These are phyloP conservation scores for Juncus effusus DNA, from an alignment of 176 grass and related monocot species.

Conservation along the genomic window DNA sequence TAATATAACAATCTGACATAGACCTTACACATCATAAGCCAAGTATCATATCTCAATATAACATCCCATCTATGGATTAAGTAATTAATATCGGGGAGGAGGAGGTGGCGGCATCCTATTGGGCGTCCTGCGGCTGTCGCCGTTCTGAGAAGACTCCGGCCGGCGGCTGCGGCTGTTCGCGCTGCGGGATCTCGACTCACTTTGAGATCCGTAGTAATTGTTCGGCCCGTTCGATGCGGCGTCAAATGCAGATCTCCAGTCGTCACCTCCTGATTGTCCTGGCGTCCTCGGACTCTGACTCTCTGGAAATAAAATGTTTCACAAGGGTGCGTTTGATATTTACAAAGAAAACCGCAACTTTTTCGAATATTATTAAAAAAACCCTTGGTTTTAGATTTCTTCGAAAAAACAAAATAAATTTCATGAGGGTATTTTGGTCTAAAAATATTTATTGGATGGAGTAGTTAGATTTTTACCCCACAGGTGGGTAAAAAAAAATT, in stretches of 20 bases:
- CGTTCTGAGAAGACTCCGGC: constrained; percentile 35
- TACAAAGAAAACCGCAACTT: too few relatives aligned
- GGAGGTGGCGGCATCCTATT: constrained; percentile 50
- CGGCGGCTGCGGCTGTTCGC: constrained; percentile 18
- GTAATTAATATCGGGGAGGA: constrained; percentile 33
- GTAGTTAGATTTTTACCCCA: not conserved
- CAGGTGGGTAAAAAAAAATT: not conserved
- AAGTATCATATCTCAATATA: not conserved
- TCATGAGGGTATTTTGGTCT: not conserved
- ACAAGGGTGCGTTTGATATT: too few relatives aligned
- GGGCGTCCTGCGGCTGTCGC: constrained; percentile 46
- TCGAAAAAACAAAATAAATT: not conserved
- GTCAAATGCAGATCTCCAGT: constrained; percentile 78
- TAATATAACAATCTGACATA: constrained; percentile 14
- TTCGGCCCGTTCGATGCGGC: constrained; percentile 34
- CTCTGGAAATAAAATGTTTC: constrained; percentile 34
- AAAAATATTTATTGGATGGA: not conserved
- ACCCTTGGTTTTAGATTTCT: not conserved
- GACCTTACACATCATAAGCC: not conserved
- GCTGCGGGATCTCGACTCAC: constrained; percentile 33
- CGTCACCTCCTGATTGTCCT: constrained; percentile 36
- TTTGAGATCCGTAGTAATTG: constrained; percentile 17
- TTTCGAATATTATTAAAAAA: not conserved
- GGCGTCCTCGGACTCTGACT: constrained; percentile 31
- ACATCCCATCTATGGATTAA: constrained; percentile 1